Conservation (phyloP, 139 green algal species). For the Volvox africanus region DNA sequence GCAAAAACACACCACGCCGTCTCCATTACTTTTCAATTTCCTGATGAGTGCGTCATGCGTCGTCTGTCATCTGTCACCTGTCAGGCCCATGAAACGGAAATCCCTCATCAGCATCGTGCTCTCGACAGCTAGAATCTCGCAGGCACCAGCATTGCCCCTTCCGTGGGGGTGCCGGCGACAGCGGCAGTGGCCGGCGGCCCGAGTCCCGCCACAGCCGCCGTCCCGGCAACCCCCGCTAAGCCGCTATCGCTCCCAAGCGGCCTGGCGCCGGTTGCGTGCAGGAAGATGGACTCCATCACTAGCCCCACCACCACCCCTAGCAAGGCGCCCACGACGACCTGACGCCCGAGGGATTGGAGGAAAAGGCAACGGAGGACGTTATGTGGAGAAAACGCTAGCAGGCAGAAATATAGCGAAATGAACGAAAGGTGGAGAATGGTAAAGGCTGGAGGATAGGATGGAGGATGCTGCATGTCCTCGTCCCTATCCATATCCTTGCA, state of each 20-base stretch:
- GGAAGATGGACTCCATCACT: neutral
- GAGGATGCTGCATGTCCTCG: neutral
- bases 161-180: too few species aligned
- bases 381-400: neutral
- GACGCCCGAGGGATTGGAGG: neutral
- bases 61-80: too few species aligned
- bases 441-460: neutral
- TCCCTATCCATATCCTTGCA: too few species aligned
- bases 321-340: conserved; percentile 35
- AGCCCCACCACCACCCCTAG: conserved; percentile 37
- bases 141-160: too few species aligned
- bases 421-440: neutral
- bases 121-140: too few species aligned
- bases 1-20: too few species aligned
- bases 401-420: too few species aligned
- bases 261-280: neutral
- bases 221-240: neutral
- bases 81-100: too few species aligned
- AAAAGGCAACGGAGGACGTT: neutral
- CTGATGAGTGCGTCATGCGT: too few species aligned
- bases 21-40: too few species aligned
- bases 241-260: neutral
- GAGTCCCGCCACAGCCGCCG: neutral
- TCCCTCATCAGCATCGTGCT: too few species aligned
- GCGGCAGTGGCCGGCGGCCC: too few species aligned